Conservation (phyloP, 257 asterid genomes). For the Scutellaria baicalensis region DNA sequence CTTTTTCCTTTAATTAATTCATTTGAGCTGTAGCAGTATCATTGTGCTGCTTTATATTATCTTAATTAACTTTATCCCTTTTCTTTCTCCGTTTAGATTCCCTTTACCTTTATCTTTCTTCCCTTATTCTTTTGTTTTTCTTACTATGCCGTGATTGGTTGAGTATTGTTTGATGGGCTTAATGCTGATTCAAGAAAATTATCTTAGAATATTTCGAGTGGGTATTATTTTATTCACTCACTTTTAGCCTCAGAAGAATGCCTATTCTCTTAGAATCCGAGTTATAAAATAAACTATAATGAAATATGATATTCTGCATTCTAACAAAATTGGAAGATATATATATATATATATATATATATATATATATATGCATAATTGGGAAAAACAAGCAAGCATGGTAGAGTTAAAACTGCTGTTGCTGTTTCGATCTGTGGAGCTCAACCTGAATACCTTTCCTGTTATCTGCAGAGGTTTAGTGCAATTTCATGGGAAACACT, state of each 20-base stretch:
- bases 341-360: no score
- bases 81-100: constrained; percentile 16
- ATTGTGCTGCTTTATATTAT: constrained; percentile 21
- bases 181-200: constrained; percentile 4
- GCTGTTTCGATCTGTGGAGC: background rate
- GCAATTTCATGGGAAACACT: background rate
- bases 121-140: constrained; percentile 10
- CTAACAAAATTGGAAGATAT: no score
- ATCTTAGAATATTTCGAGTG: background rate
- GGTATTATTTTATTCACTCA: background rate
- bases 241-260: background rate
- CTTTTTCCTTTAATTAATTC: constrained; percentile 20
- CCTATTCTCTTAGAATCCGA: background rate
- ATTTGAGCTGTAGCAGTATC: constrained; percentile 19
- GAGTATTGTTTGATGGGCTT: background rate
- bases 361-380: background rate
- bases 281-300: background rate
- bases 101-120: constrained; percentile 1
- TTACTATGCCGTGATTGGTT: constrained; percentile 1
- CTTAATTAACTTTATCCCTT: constrained; percentile 28
- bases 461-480: background rate
- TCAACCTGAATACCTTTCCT: background rate
- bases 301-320: no score
- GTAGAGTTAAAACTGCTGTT: background rate
- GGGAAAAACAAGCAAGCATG: background rate